Evolutionary conservation across 2,329 filamentous ascomycete genomes (phyloP).

Genomic region (Arthrobotrys megalospora): DNA sequence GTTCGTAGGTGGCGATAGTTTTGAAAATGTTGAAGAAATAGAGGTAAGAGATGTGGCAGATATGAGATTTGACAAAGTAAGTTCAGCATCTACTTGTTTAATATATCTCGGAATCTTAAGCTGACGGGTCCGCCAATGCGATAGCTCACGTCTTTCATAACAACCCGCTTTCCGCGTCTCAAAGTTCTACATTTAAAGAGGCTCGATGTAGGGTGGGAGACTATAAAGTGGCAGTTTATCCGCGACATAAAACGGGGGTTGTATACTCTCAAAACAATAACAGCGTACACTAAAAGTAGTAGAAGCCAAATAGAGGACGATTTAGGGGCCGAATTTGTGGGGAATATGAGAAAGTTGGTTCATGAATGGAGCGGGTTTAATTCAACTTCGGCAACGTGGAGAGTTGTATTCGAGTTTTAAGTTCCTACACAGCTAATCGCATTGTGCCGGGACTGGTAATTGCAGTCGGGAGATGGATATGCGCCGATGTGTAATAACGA

Average conservation of each 20-base stretch:
- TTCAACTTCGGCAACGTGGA: neutral
- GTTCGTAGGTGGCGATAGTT: neutral
- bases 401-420: slow-evolving; percentile 4
- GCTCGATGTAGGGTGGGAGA: neutral
- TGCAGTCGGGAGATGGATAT: too few relatives aligned
- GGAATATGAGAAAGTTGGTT: neutral
- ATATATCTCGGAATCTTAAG: neutral
- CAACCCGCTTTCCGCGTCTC: neutral
- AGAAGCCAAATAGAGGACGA: neutral
- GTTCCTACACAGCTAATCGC: too few relatives aligned
- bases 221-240: neutral
- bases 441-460: too few relatives aligned
- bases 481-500: too few relatives aligned
- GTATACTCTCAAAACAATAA: neutral
- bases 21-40: slow-evolving; percentile 9
- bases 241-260: neutral
- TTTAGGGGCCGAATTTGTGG: neutral
- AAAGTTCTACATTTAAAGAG: neutral
- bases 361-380: neutral
- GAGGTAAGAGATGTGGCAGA: neutral
- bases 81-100: too few relatives aligned
- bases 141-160: slow-evolving; percentile 11
- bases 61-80: neutral
- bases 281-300: neutral
- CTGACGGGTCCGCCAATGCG: neutral